A percentile compares a stretch with the other conserved stretches of the same genome.
These are phyloP conservation scores for Waltiozyma sp. DNA, from an alignment of 1,139 yeast species.

Conservation along the genomic window DNA sequence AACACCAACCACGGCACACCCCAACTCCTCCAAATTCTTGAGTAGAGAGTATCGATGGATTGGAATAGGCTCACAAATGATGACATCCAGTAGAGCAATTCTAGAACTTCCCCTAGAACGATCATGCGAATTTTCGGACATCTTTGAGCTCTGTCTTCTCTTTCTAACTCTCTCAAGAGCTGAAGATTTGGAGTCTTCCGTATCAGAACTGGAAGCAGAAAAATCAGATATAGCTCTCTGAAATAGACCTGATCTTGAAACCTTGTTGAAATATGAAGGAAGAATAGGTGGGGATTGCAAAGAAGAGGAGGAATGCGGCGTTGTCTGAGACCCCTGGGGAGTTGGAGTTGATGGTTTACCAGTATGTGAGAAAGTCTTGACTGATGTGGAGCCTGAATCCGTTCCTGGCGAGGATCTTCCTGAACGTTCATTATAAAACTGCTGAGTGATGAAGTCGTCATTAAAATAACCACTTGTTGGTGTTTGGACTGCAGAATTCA, in stretches of 20 bases:
- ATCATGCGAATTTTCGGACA: constrained; percentile 17
- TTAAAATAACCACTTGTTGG: constrained; percentile 26
- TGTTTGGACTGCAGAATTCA: constrained; percentile 20
- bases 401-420: constrained; percentile 25
- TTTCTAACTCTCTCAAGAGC: constrained; percentile 47
- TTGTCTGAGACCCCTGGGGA: constrained; percentile 1
- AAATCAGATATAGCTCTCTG: constrained; percentile 30
- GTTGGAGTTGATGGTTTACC: constrained; percentile 14
- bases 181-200: constrained; percentile 44
- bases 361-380: constrained; percentile 3
- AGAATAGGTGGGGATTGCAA: neutral
- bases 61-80: constrained; percentile 83
- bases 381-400: constrained; percentile 18
- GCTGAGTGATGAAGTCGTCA: constrained; percentile 21
- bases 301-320: neutral
- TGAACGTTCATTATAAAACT: constrained; percentile 16
- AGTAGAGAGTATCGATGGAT: constrained; percentile 63
- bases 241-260: constrained; percentile 19
- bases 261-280: constrained; percentile 4
- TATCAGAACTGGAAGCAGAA: constrained; percentile 62
- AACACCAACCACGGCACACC: constrained; percentile 75
- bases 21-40: constrained; percentile 53
- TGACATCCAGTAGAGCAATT: constrained; percentile 39
- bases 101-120: constrained; percentile 8
- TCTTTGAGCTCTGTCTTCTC: constrained; percentile 41